Percentiles rank a stretch among this genome's conserved stretches.
phyloP scores from a whole-genome alignment of 305 asterid species.

The Fraxinus ornus region DNA sequence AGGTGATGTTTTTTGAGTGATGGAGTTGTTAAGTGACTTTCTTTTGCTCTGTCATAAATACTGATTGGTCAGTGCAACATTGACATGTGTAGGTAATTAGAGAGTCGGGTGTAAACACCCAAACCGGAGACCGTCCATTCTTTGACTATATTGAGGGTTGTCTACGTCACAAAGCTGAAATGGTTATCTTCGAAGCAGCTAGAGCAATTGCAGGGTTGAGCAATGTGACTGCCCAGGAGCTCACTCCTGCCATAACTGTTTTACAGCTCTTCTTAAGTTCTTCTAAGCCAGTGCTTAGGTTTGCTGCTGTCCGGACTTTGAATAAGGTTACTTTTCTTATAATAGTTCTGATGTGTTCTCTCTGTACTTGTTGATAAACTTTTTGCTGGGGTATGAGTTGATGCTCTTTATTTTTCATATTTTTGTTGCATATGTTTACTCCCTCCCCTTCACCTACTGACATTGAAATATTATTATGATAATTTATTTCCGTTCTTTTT shows the following conservation, averaged over 20 bases:
- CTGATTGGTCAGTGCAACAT: slow-evolving; percentile 20
- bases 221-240: slow-evolving; percentile 74
- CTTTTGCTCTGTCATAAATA: slow-evolving; percentile 22
- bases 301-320: slow-evolving; percentile 94
- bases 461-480: not conserved
- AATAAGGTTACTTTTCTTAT: slow-evolving; percentile 60
- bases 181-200: slow-evolving; percentile 96
- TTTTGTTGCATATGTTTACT: slow-evolving; percentile 3
- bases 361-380: not conserved
- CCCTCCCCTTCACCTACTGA: slow-evolving; percentile 5
- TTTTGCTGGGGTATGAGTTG: slow-evolving; percentile 4
- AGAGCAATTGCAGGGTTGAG: slow-evolving; percentile 87
- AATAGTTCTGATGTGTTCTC: not conserved
- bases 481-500: not conserved
- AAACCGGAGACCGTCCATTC: slow-evolving; percentile 82
- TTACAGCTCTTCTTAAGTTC: slow-evolving; percentile 89
- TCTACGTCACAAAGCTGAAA: slow-evolving; percentile 93
- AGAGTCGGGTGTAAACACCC: slow-evolving; percentile 68
- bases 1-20: slow-evolving; percentile 43
- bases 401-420: not conserved
- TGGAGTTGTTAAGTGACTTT: slow-evolving; percentile 12
- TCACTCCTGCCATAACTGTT: slow-evolving; percentile 90
- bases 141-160: slow-evolving; percentile 91
- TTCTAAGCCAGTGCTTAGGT: slow-evolving; percentile 88
- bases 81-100: slow-evolving; percentile 64